Percentiles rank a stretch among this genome's conserved stretches.
Evolutionary conservation across 2,329 filamentous ascomycete species (phyloP).

Genomic region (Tolypocladium guangdongense): DNA sequence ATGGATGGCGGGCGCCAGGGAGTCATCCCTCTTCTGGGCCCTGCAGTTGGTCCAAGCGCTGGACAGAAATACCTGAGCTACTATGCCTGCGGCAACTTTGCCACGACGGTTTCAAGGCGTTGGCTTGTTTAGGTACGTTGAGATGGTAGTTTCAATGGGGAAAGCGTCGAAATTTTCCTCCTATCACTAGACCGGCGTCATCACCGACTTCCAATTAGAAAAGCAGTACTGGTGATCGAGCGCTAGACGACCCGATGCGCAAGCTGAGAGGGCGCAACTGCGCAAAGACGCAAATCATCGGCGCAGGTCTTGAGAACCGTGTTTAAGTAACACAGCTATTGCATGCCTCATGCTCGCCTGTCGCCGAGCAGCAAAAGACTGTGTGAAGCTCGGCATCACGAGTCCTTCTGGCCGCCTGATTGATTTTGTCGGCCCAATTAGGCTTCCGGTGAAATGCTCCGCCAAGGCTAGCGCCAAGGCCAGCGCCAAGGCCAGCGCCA

Average conservation of each 20-base stretch:
- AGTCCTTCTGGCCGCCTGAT: background rate
- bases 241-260: background rate
- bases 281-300: background rate
- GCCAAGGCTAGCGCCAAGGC: no score
- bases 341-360: background rate
- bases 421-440: constrained; percentile 5
- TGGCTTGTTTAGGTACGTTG: no score
- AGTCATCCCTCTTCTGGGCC: constrained; percentile 15
- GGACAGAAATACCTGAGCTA: constrained; percentile 13
- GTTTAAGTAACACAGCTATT: background rate
- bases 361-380: background rate
- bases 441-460: background rate
- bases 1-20: background rate
- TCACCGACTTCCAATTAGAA: background rate
- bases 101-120: background rate
- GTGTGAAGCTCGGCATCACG: background rate
- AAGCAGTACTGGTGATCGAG: background rate
- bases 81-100: background rate
- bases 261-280: background rate
- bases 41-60: constrained; percentile 16
- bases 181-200: background rate
- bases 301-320: background rate
- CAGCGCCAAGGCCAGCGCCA: background rate
- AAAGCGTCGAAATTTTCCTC: background rate
- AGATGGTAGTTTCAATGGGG: background rate